Evolutionary conservation across 305 asterid genomes (phyloP).

Genomic region (Solanum chacoense): DNA sequence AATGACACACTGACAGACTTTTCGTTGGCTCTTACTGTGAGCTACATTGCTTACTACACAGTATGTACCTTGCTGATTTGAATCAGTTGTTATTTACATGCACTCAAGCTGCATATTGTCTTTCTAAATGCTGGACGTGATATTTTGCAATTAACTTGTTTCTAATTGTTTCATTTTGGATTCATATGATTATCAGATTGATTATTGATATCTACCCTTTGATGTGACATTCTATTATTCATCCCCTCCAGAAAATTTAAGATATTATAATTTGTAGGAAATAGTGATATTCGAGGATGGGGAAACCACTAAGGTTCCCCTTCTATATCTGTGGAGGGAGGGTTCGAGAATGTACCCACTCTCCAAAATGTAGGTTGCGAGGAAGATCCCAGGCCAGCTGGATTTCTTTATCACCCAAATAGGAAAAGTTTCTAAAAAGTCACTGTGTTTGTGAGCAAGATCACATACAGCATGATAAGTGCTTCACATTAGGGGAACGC

Average conservation of each 20-base stretch:
- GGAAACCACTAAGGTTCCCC: neutral
- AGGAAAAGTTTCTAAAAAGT: neutral
- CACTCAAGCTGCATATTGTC: neutral
- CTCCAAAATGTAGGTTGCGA: neutral
- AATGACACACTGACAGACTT: slow-evolving; percentile 92
- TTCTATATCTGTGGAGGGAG: neutral
- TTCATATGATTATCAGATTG: neutral
- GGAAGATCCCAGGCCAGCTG: neutral
- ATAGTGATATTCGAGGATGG: neutral
- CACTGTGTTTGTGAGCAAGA: neutral
- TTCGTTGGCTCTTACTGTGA: slow-evolving; percentile 79
- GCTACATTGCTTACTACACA: slow-evolving; percentile 90
- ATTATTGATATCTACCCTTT: neutral
- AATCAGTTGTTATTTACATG: neutral
- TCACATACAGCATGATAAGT: neutral
- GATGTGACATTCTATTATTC: neutral
- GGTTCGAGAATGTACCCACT: neutral
- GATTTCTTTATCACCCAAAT: neutral
- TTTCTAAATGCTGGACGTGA: neutral
- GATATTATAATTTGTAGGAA: neutral
- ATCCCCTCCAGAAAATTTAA: neutral
- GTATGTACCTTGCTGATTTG: slow-evolving; percentile 31
- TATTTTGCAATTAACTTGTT: neutral
- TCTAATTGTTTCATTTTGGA: neutral
- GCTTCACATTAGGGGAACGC: neutral